Base-by-base conservation (phyloP, 2,329 filamentous ascomycete genomes). In the Aspergillus sp. region DNA sequence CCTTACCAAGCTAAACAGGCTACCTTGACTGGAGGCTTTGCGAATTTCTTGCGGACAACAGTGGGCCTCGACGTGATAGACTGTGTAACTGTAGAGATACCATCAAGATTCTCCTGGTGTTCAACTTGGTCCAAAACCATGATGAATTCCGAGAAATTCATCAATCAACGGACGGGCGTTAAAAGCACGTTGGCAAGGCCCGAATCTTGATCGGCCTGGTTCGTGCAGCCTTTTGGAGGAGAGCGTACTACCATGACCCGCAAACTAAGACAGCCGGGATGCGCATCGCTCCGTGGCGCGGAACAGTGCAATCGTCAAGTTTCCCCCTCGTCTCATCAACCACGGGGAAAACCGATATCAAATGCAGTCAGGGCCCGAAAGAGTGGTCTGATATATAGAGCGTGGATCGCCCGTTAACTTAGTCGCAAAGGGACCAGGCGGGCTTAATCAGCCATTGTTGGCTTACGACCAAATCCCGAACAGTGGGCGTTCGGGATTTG, bases 11-110 rank as follows among this genome's bases (percentile, higher is more conserved):
- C 66, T 56, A 77, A 64, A 69, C 75, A 78, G 44, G 76, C 76
- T 66, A 77, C 73, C 64, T 78, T 78, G 35, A 78, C 76, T 41
- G 76, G 76, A 21, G 76, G 76, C 69, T 77, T 77, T 50, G 73
- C 72, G 60, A 77, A 77, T 66, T 77, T 77, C 70, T 74, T 77
- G 62, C 74, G 72, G 61, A 70, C 64, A 60, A 71, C 69, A 48
- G 67, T 67, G 63, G 70, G 67, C 54, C 64, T 66, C 33, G 62
- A 61, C 56, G 62, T 55, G 56, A 63, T 64, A 62, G 65, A 61
- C 55, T 68, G 65, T 60, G 64, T 62, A 60, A 62, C 64, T 55
- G 62, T 45, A 46, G 58, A 55, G 47, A 54, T 47, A 54, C 53
- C 62, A 57, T 55, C 52, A 50, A 54, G 53, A 55, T 62, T 56